phyloP scores from a whole-genome alignment of 352 stramenopile genomes.

The Pilasporangium apinafurcum region DNA sequence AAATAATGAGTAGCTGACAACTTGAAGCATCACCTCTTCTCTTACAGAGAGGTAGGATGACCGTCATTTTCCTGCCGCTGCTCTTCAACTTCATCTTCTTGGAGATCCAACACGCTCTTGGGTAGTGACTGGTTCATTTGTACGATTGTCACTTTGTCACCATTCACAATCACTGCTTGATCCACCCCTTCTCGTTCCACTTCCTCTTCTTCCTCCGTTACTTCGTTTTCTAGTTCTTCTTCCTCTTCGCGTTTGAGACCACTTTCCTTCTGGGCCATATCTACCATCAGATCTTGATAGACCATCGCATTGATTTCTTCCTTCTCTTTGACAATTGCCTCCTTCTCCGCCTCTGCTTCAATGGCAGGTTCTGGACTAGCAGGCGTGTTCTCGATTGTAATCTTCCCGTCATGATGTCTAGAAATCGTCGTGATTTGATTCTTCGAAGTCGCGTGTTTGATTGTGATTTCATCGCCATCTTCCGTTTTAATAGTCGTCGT shows the following conservation, averaged over 20 bases:
- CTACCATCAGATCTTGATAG: too few relatives aligned
- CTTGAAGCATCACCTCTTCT: too few relatives aligned
- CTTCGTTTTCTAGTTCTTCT: too few relatives aligned
- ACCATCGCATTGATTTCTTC: neutral
- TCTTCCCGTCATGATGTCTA: slow-evolving; percentile 60
- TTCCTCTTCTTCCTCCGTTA: neutral
- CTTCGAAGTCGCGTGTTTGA: slow-evolving; percentile 57
- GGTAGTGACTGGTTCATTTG: slow-evolving; percentile 30
- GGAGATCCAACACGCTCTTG: slow-evolving; percentile 23
- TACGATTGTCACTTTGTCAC: slow-evolving; percentile 37
- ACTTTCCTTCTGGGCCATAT: slow-evolving; percentile 1
- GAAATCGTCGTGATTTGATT: slow-evolving; percentile 68
- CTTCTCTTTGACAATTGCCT: neutral
- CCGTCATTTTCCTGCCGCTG: neutral
- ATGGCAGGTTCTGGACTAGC: neutral
- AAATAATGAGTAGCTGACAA: too few relatives aligned
- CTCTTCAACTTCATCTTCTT: slow-evolving; percentile 12
- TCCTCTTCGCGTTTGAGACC: too few relatives aligned
- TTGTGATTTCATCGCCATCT: slow-evolving; percentile 75
- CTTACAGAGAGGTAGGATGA: too few relatives aligned
- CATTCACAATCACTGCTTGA: slow-evolving; percentile 20
- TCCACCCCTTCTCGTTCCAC: slow-evolving; percentile 2
- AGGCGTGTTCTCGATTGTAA: slow-evolving; percentile 58
- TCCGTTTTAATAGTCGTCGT: slow-evolving; percentile 74
- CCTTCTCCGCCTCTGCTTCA: slow-evolving; percentile 2